Base-by-base conservation (phyloP, 257 asterid species). In the Marsdenia floribunda region DNA sequence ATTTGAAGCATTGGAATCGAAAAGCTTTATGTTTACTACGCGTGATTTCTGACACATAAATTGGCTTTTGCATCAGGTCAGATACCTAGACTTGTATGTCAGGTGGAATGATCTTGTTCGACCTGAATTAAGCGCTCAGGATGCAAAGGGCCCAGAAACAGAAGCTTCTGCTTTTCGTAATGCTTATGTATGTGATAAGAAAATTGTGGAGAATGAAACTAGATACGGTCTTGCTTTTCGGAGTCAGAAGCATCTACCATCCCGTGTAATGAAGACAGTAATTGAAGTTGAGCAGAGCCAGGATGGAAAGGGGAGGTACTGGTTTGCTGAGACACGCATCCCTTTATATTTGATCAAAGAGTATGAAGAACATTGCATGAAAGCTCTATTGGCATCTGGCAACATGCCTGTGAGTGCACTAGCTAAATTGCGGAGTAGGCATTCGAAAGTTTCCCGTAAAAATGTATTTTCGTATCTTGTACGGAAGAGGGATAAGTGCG, bases 111-210 rank as follows among this genome's bases (percentile, higher is more conserved):
- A 93, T 81, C 89, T 93, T 75, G 84, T 83, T 80, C 89, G 87
- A 55, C 93, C 93, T 3, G 94, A 93, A 65, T 91, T 82, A 81
- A 75, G 70, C 72, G 68, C 73, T 22, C 82, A 73, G 80, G 93
- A 93, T 65, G 88, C 90, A 68, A 90, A 93, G 87, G 88, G 90
- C 71, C 84, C 83, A 13, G 96, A 87, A 79, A 80, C 91, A 33
- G 95, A 90, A 79, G 88, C 92, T 73, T 86, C 91, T 69, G 92
- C 89, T 78, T 93, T 89, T 72, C 91, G 97, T 81, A 89, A 93
- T 80, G 97, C 97, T 80, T 83, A 50, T 35, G 76, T 90, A 70
- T 79, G 88, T 58, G 91, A 80, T 70, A 87, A 86, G 84, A 87
- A 87, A 82, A 72, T 78, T 59, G 66, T 80, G 77, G 95, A 78